Conservation (phyloP, 2,329 filamentous ascomycete genomes). For the Phyllachora maydis region DNA sequence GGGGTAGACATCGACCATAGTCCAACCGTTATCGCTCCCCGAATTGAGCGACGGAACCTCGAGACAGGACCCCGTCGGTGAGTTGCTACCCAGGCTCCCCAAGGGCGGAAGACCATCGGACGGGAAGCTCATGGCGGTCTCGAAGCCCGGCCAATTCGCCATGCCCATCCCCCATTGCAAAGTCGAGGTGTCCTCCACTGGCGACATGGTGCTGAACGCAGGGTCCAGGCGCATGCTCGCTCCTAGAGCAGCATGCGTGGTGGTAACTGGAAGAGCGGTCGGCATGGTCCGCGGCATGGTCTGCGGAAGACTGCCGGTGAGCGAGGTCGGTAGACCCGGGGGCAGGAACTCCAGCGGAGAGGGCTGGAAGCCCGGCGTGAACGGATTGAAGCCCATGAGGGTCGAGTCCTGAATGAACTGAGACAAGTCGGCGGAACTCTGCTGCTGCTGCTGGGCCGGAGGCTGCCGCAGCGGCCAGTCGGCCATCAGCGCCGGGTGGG, state of each 20-base stretch:
- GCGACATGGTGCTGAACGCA: slow-evolving; percentile 35
- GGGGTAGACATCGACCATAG: slow-evolving; percentile 54
- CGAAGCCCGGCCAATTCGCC: slow-evolving; percentile 65
- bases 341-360: slow-evolving; percentile 39
- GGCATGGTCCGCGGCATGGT: neutral
- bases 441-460: slow-evolving; percentile 13
- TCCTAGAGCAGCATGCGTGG: slow-evolving; percentile 42
- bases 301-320: neutral
- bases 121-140: slow-evolving; percentile 30
- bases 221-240: slow-evolving; percentile 40
- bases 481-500: slow-evolving; percentile 28
- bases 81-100: slow-evolving; percentile 33
- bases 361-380: slow-evolving; percentile 28
- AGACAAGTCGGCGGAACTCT: slow-evolving; percentile 23
- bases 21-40: slow-evolving; percentile 78
- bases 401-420: slow-evolving; percentile 35
- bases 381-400: slow-evolving; percentile 32
- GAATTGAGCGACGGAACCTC: slow-evolving; percentile 68
- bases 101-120: slow-evolving; percentile 22
- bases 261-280: too few species aligned
- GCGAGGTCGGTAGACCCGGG: slow-evolving; percentile 15
- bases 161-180: slow-evolving; percentile 43
- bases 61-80: slow-evolving; percentile 60
- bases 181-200: slow-evolving; percentile 28
- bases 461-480: slow-evolving; percentile 46